Evolutionary conservation across 345 rosid genomes (phyloP).

Genomic region (Trapa incisa): DNA sequence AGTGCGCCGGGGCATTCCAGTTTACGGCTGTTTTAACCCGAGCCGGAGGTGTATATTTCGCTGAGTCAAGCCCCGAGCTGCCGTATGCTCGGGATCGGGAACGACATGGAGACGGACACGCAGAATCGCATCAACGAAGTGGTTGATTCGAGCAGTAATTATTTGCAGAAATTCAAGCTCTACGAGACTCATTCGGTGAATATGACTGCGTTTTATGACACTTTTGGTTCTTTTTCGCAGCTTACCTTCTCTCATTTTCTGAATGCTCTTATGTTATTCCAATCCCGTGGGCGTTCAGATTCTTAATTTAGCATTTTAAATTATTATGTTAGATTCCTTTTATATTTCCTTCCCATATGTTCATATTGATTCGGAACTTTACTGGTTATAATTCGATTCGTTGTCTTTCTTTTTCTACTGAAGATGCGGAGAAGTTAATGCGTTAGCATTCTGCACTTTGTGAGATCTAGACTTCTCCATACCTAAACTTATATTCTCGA

Average conservation of each 20-base stretch:
- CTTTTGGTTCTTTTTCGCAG: not conserved
- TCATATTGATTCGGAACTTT: not conserved
- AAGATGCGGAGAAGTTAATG: not conserved
- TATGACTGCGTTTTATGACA: not conserved
- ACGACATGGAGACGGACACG: constrained; percentile 24
- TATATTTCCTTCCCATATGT: not conserved
- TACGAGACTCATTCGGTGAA: constrained; percentile 85
- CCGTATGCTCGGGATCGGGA: constrained; percentile 6
- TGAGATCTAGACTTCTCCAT: not conserved
- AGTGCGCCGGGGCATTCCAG: not conserved
- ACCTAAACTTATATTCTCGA: not conserved
- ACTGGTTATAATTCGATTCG: not conserved
- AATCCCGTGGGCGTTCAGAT: not conserved
- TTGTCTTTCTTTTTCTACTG: not conserved
- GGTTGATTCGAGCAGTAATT: constrained; percentile 22
- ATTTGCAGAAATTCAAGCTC: constrained; percentile 77
- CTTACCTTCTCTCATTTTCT: not conserved
- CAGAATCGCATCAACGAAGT: constrained; percentile 16
- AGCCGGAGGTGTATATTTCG: not conserved
- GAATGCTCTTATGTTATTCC: not conserved
- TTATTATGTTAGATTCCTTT: not conserved
- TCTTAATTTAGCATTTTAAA: not conserved
- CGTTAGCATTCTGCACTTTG: not conserved
- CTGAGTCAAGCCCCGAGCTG: constrained; percentile 1
- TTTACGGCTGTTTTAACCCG: not conserved